Evolutionary conservation across 805 yeast species (phyloP).

Genomic region (Wickerhamomyces sydowiorum): DNA sequence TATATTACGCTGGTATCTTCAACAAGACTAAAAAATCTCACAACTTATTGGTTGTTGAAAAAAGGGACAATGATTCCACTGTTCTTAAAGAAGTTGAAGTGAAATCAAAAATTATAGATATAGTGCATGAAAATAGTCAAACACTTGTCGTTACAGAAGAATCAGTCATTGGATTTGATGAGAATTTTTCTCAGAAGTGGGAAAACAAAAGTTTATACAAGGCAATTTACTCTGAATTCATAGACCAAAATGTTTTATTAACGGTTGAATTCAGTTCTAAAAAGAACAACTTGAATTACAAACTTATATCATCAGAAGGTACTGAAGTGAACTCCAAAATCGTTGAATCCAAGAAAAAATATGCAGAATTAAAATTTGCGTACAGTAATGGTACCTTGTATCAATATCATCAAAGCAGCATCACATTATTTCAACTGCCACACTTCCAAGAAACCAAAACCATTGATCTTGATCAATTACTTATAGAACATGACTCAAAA

Average conservation of each 20-base stretch:
- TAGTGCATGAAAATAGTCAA: slow-evolving; percentile 2
- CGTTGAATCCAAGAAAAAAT: slow-evolving; percentile 10
- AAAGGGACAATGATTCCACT: slow-evolving; percentile 18
- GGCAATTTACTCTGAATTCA: slow-evolving; percentile 9
- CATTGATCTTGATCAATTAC: slow-evolving; percentile 3
- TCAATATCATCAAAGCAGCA: slow-evolving; percentile 11
- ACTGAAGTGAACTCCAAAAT: slow-evolving; percentile 21
- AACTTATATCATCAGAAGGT: slow-evolving; percentile 12
- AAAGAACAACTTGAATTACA: slow-evolving; percentile 16
- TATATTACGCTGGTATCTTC: slow-evolving; percentile 12
- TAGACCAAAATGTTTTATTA: slow-evolving; percentile 13
- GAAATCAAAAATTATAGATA: slow-evolving; percentile 8
- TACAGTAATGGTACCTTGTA: slow-evolving; percentile 16
- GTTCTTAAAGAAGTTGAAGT: slow-evolving; percentile 12
- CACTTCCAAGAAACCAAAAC: slow-evolving; percentile 15
- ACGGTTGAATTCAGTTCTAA: slow-evolving; percentile 9
- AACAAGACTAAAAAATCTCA: slow-evolving; percentile 15
- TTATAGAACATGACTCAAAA: slow-evolving; percentile 1
- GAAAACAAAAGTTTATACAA: slow-evolving; percentile 8
- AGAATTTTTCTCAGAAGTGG: slow-evolving; percentile 11
- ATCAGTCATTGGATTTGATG: slow-evolving; percentile 3
- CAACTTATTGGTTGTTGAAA: slow-evolving; percentile 13
- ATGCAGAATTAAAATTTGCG: slow-evolving; percentile 8
- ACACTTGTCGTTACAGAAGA: slow-evolving; percentile 12
- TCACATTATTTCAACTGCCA: slow-evolving; percentile 17